phyloP scores from a whole-genome alignment of 768 basidiomycete species.

The Russula earlei region DNA sequence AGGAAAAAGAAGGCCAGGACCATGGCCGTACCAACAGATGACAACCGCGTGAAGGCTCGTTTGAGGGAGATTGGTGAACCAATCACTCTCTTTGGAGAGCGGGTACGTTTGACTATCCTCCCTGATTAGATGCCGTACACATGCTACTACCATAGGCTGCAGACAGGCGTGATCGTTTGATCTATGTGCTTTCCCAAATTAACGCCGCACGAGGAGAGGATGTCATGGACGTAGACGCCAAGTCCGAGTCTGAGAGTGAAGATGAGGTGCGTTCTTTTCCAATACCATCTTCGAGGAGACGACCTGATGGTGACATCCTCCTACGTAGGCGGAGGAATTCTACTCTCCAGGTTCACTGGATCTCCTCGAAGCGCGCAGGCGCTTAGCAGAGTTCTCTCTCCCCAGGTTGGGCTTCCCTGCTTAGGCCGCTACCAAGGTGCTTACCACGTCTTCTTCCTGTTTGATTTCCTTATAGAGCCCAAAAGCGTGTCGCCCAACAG shows the following conservation, averaged over 20 bases:
- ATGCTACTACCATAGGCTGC: slow-evolving; percentile 54
- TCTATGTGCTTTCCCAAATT: slow-evolving; percentile 90
- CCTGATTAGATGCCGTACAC: slow-evolving; percentile 13
- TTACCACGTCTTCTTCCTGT: slow-evolving; percentile 45
- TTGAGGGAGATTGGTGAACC: slow-evolving; percentile 93
- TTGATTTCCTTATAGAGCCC: slow-evolving; percentile 67
- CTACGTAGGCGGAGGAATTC: slow-evolving; percentile 79
- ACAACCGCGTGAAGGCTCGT: slow-evolving; percentile 81
- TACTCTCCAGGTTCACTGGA: slow-evolving; percentile 87
- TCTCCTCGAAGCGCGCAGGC: slow-evolving; percentile 74
- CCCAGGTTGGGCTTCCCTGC: slow-evolving; percentile 74
- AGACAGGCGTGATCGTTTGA: slow-evolving; percentile 91
- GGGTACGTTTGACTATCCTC: slow-evolving; percentile 46
- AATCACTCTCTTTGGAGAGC: slow-evolving; percentile 95
- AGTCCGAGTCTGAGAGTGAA: slow-evolving; percentile 58
- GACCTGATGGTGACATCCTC: neutral
- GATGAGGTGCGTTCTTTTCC: slow-evolving; percentile 49
- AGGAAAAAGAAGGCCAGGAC: slow-evolving; percentile 90
- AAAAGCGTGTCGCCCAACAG: slow-evolving; percentile 89
- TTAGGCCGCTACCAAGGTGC: slow-evolving; percentile 57
- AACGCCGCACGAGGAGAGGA: slow-evolving; percentile 82
- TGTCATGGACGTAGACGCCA: slow-evolving; percentile 63
- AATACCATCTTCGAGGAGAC: neutral
- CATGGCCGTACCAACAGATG: slow-evolving; percentile 95
- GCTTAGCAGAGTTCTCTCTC: slow-evolving; percentile 88